These are phyloP conservation scores for Globisporangium paroecandrum DNA, from an alignment of 352 stramenopile species.

Conservation along the genomic window DNA sequence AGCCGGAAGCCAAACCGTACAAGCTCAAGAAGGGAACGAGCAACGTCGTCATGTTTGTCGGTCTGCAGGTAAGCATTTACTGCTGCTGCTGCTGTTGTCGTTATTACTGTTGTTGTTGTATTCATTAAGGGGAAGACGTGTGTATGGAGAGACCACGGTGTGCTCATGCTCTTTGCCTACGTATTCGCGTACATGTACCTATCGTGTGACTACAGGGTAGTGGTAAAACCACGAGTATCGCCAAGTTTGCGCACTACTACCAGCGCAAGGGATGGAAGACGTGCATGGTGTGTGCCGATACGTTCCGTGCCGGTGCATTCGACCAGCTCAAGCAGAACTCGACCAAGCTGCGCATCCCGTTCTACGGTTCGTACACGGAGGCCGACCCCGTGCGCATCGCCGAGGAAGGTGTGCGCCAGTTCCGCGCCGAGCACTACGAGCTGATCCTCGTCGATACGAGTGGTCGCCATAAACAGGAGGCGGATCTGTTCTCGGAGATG, in stretches of 20 bases:
- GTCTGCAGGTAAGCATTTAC: conserved; percentile 33
- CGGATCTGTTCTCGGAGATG: conserved; percentile 99
- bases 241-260: conserved; percentile 99
- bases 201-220: conserved; percentile 77
- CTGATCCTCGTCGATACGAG: conserved; percentile 99
- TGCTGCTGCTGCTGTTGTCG: background rate
- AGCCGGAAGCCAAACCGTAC: conserved; percentile 81
- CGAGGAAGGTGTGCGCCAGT: conserved; percentile 96
- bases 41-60: conserved; percentile 94
- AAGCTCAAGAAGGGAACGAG: conserved; percentile 89
- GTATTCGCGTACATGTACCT: background rate
- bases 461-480: conserved; percentile 97
- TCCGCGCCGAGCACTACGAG: conserved; percentile 96
- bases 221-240: conserved; percentile 99
- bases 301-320: conserved; percentile 97
- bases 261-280: conserved; percentile 97
- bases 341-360: conserved; percentile 97
- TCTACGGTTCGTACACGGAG: conserved; percentile 98
- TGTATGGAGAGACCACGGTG: background rate
- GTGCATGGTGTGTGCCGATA: conserved; percentile 99
- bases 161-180: conserved; percentile 5
- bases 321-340: conserved; percentile 99
- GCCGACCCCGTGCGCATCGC: conserved; percentile 97
- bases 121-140: background rate
- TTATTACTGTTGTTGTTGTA: background rate